phyloP scores from a whole-genome alignment of 2,329 filamentous ascomycete genomes.

The Alternaria sp. region DNA sequence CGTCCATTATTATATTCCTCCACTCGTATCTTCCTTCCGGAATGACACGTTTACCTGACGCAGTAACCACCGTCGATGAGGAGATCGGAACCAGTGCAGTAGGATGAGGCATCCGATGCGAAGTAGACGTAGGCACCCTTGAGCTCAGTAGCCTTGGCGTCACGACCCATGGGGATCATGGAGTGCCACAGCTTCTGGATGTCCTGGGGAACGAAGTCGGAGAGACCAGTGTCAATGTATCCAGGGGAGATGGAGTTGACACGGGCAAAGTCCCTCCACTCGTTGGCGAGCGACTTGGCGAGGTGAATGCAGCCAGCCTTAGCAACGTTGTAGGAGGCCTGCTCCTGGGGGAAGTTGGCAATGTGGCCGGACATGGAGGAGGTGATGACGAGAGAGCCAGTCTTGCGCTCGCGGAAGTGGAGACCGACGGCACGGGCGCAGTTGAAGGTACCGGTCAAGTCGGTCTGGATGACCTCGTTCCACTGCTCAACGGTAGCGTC shows the following conservation, averaged over 20 bases:
- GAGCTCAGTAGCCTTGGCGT: slow-evolving; percentile 77
- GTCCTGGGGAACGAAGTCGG: slow-evolving; percentile 71
- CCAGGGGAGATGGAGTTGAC: slow-evolving; percentile 74
- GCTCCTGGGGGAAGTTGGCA: slow-evolving; percentile 82
- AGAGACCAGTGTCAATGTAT: slow-evolving; percentile 73
- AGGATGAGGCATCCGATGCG: slow-evolving; percentile 81
- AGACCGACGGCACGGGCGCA: slow-evolving; percentile 88
- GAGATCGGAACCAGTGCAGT: slow-evolving; percentile 77
- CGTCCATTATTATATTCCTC: slow-evolving; percentile 19
- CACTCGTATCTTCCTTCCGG: slow-evolving; percentile 16
- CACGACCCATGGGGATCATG: slow-evolving; percentile 82
- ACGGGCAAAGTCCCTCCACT: slow-evolving; percentile 74
- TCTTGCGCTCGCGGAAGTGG: slow-evolving; percentile 74
- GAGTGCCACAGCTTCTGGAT: slow-evolving; percentile 77
- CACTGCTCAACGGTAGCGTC: slow-evolving; percentile 75
- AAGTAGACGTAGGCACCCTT: slow-evolving; percentile 86
- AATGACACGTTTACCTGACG: slow-evolving; percentile 44
- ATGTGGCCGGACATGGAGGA: slow-evolving; percentile 81
- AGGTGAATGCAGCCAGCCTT: slow-evolving; percentile 74
- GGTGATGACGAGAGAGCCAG: slow-evolving; percentile 71
- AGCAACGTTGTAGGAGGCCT: slow-evolving; percentile 58
- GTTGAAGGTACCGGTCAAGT: slow-evolving; percentile 87
- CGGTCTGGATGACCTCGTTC: slow-evolving; percentile 82
- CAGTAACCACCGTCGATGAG: slow-evolving; percentile 79
- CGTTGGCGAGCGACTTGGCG: slow-evolving; percentile 70